Evolutionary conservation across 1,284 basidiomycete species (phyloP), one percentile per base, ranked within the genome.

Genomic region (Trichosporon sp.): DNA sequence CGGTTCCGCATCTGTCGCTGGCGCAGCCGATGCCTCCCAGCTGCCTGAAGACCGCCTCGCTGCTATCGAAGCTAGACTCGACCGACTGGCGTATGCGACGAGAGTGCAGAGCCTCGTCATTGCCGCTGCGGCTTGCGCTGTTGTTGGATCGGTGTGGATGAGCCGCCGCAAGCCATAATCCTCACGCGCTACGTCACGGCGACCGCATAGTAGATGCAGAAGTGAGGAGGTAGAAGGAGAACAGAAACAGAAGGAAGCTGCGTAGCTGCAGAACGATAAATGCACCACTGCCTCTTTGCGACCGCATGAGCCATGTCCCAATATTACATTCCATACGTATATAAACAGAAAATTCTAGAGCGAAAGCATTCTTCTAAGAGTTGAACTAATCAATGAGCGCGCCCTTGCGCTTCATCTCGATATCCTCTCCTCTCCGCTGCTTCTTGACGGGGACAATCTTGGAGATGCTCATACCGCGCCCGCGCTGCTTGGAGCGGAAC

Each of bases 401-500:
- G 40, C 80, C 78, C 74, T 81, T 81, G 67, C 74, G 76, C 68
- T 74, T 78, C 46, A 80, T 68, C 66, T 79, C 77, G 21, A 77
- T 69, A 63, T 79, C 78, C 52, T 64, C 58, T 58, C 60, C 61
- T 37, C 63, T n/a, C n/a, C n/a, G 60, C 52, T 60, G 33, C 59
- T 61, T 66, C 36, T 25, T 56, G 69, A 79, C 67, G 65, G 81
- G 79, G 66, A 81, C 73, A 67, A 80, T 70, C 69, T 76, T 73
- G 65, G 67, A 60, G 6, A 79, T 74, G 57, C 74, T 77, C 63
- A 81, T 74, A 59, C 91, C 92, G 73, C 88, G 89, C 52, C 95
- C 95, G 70, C 89, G 86, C 65, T 86, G 84, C 16, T 82, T 87
- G 23, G 88, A 89, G 66, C 88, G 87, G 83, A 85, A 94, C 33